These are phyloP conservation scores for Phytopythium vexans DNA, from an alignment of 352 stramenopile species.

Conservation along the genomic window DNA sequence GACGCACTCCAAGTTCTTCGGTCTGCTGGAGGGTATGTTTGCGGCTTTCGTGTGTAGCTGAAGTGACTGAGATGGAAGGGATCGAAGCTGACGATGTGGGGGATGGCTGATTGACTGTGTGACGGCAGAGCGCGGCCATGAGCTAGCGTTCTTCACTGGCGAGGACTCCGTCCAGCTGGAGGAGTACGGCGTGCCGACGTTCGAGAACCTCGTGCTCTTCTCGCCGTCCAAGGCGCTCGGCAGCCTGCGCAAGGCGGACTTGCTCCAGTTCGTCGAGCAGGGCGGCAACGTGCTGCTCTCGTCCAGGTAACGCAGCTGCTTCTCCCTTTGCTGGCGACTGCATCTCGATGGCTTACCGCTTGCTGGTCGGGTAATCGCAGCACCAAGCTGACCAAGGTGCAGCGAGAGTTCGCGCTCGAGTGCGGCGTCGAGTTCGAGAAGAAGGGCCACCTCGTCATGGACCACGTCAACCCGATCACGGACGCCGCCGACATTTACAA, in stretches of 20 bases:
- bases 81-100: background rate
- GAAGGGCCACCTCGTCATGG: slow-evolving; percentile 85
- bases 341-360: background rate
- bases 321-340: background rate
- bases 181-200: slow-evolving; percentile 83
- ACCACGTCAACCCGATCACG: slow-evolving; percentile 74
- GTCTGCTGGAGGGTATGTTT: slow-evolving; percentile 51
- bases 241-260: slow-evolving; percentile 58
- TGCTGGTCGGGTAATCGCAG: slow-evolving; percentile 10
- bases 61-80: background rate
- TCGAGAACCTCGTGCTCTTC: slow-evolving; percentile 90
- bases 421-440: slow-evolving; percentile 88
- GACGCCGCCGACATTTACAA: slow-evolving; percentile 74
- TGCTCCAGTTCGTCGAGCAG: slow-evolving; percentile 84
- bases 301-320: slow-evolving; percentile 22
- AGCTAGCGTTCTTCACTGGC: slow-evolving; percentile 54
- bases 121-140: slow-evolving; percentile 52
- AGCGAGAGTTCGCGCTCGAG: slow-evolving; percentile 83
- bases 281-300: slow-evolving; percentile 83
- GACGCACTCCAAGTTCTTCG: slow-evolving; percentile 77
- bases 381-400: slow-evolving; percentile 72
- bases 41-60: background rate
- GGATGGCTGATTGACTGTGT: too few relatives aligned
- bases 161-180: slow-evolving; percentile 59
- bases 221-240: slow-evolving; percentile 78